Conservation (phyloP, 257 asterid species). For the Solanum etuberosum region DNA sequence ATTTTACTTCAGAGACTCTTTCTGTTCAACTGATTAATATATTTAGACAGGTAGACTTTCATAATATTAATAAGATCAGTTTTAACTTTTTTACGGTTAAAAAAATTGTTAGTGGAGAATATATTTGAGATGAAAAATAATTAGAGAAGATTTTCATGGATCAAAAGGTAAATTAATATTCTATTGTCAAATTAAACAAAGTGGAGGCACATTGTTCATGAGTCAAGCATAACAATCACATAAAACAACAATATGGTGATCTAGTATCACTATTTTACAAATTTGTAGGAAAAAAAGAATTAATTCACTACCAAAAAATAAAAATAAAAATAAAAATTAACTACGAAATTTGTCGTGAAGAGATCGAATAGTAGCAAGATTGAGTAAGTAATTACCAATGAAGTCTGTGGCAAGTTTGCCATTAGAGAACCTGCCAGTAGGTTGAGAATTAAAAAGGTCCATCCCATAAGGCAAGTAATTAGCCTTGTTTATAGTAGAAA, state of each 20-base stretch:
- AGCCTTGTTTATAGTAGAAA: slow-evolving; percentile 15
- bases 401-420: slow-evolving; percentile 45
- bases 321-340: neutral
- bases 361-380: neutral
- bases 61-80: neutral
- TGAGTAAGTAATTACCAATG: slow-evolving; percentile 10
- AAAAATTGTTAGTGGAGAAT: neutral
- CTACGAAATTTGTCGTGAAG: neutral
- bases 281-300: neutral
- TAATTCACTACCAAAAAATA: neutral
- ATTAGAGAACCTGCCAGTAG: slow-evolving; percentile 40
- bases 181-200: too few relatives aligned
- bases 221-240: neutral
- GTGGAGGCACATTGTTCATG: neutral
- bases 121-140: too few relatives aligned
- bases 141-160: neutral
- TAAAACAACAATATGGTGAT: neutral
- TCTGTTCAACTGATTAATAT: neutral
- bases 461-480: slow-evolving; percentile 38
- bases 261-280: neutral
- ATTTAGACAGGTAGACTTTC: neutral
- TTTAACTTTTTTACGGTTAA: neutral
- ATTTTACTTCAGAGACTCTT: neutral
- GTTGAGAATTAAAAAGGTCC: slow-evolving; percentile 22
- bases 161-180: neutral